Evolutionary conservation across 805 yeast species (phyloP).

Genomic region (Candida tammaniensis): DNA sequence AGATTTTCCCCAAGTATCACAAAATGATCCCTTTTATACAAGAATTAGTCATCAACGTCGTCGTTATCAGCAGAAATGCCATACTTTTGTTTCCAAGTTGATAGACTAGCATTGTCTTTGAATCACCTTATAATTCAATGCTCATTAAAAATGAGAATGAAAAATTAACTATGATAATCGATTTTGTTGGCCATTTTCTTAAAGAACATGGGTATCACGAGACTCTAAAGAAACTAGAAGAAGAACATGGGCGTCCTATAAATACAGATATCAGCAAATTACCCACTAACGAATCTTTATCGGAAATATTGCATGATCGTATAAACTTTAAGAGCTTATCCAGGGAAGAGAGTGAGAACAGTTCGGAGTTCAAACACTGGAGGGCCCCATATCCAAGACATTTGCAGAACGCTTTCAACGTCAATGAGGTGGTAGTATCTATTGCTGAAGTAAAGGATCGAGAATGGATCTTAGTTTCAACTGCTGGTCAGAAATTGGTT

Average conservation of each 20-base stretch:
- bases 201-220: constrained; percentile 42
- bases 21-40: too few species aligned
- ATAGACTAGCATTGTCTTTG: too few species aligned
- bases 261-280: constrained; percentile 12
- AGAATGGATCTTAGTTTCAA: constrained; percentile 9
- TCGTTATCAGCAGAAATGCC: too few species aligned
- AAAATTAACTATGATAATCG: constrained; percentile 4
- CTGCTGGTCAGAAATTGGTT: constrained; percentile 15
- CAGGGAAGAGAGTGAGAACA: constrained; percentile 10
- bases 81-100: too few species aligned
- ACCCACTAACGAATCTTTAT: constrained; percentile 32
- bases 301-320: constrained; percentile 39
- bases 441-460: constrained; percentile 10
- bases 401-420: constrained; percentile 5
- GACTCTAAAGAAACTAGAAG: constrained; percentile 49
- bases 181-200: constrained; percentile 59
- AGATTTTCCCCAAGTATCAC: too few species aligned
- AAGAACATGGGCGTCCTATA: constrained; percentile 40
- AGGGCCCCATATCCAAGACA: constrained; percentile 27
- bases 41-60: too few species aligned
- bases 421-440: constrained; percentile 27
- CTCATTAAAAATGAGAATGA: neutral
- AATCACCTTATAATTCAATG: neutral
- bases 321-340: constrained; percentile 22
- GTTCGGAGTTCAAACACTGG: constrained; percentile 29